Base-by-base conservation (phyloP, 495 filamentous ascomycete species). In the Neurospora sp. region DNA sequence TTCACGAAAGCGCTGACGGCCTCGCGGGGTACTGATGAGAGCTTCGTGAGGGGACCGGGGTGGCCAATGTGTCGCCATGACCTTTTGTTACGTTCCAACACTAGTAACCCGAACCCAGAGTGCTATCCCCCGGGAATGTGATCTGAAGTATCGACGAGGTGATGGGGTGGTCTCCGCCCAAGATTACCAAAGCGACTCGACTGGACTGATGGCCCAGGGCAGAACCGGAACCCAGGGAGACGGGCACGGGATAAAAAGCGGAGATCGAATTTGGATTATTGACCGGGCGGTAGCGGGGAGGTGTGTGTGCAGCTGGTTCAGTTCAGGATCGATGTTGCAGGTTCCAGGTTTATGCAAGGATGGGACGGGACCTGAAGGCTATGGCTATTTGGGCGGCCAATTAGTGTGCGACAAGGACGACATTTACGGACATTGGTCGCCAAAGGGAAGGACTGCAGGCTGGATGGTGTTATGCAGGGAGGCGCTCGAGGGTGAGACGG, bases 21-120 rank as follows among this genome's bases (percentile, higher is more conserved):
- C 94, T 71, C 88, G 87, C 0, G 94, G 94, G 6, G 93, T 95
- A 81, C 90, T 92, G 35, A 96, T 83, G 4, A 98, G 88, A 39
- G 89, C 94, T 72, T 94, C 92, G 80, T 92, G 90, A 70, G 94
- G 94, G 18, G 94, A 97, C 79, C 90, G 87, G 16, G 94, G 94
- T 54, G 94, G 94, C 94, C 94, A 98, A 81, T 89, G 88, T 74
- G 84, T 82, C 27, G 78, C 78, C 79, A 81, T 81, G 39, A n/a
- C 70, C 54, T 66, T 62, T 35, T 66, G 54, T 66, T 35, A 14
- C 54, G 54, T 8, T 66, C 54, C 27, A 66, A 66, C 14, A 37
- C 27, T 66, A 8, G 54, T 18, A 66, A 66, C 54, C 54, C 54
- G 54, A 66, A 66, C 27, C 54, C 54, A 66, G 54, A 8, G 1